These are phyloP conservation scores for Heimioporus sp. DNA, from an alignment of 768 basidiomycete genomes.

Conservation along the genomic window DNA sequence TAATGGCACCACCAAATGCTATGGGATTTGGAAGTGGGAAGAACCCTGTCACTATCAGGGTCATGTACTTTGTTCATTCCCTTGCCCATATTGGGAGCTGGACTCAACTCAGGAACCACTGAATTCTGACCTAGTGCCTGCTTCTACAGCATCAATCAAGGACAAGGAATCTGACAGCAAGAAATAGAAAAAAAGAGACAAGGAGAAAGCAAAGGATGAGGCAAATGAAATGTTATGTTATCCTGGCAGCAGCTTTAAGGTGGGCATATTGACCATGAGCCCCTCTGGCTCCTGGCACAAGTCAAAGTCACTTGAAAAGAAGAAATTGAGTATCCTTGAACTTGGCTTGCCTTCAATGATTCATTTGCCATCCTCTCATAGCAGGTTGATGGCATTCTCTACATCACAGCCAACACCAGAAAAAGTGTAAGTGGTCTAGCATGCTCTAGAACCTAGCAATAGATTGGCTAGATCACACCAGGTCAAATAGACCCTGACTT, in stretches of 20 bases:
- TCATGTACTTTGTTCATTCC: constrained; percentile 72
- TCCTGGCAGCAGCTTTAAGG: constrained; percentile 68
- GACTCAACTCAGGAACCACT: constrained; percentile 52
- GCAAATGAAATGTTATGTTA: constrained; percentile 37
- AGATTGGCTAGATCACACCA: too few species aligned
- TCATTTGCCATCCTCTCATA: constrained; percentile 39
- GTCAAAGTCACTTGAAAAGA: constrained; percentile 44
- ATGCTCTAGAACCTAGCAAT: too few species aligned
- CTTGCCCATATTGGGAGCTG: constrained; percentile 72
- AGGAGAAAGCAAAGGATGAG: constrained; percentile 34
- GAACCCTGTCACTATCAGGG: constrained; percentile 72
- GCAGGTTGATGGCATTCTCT: constrained; percentile 37
- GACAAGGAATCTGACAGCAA: constrained; percentile 31
- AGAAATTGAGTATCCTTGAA: constrained; percentile 62
- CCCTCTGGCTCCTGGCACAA: constrained; percentile 23
- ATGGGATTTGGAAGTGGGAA: constrained; percentile 30
- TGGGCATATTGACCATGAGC: constrained; percentile 48
- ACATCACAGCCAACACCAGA: constrained; percentile 18
- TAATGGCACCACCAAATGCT: constrained; percentile 37
- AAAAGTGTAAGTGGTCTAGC: too few species aligned
- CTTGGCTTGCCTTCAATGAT: constrained; percentile 59
- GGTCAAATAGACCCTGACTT: too few species aligned
- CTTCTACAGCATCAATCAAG: constrained; percentile 25
- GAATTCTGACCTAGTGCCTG: constrained; percentile 27
- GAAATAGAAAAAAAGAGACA: constrained; percentile 40